Evolutionary conservation across 768 basidiomycete genomes (phyloP).

Genomic region (Auricularia sp.): DNA sequence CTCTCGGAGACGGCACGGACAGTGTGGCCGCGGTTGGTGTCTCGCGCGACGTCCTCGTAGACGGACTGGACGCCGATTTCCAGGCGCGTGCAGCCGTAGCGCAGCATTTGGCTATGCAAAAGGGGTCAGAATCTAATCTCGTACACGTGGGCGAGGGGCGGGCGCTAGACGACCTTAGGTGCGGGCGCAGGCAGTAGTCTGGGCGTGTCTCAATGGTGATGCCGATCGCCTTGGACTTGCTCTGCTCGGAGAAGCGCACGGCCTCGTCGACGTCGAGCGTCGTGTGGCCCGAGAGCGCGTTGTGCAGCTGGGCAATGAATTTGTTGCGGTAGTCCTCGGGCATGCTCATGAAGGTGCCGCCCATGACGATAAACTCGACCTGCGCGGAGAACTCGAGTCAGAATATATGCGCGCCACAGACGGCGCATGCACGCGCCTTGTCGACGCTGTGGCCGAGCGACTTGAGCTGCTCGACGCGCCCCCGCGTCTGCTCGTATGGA

Average conservation of each 20-base stretch:
- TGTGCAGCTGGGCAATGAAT: slow-evolving; percentile 93
- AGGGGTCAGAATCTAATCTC: not conserved
- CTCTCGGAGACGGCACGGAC: slow-evolving; percentile 94
- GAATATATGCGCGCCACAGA: too few species aligned
- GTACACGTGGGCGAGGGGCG: slow-evolving; percentile 1
- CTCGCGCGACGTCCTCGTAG: slow-evolving; percentile 97
- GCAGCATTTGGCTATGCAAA: slow-evolving; percentile 79
- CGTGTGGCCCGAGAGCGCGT: slow-evolving; percentile 91
- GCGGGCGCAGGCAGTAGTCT: slow-evolving; percentile 94
- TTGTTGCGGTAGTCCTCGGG: slow-evolving; percentile 89
- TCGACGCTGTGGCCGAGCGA: slow-evolving; percentile 95
- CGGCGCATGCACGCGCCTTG: slow-evolving; percentile 39
- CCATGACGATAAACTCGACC: slow-evolving; percentile 94
- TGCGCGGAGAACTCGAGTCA: slow-evolving; percentile 15
- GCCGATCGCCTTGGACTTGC: slow-evolving; percentile 96
- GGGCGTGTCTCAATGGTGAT: slow-evolving; percentile 98
- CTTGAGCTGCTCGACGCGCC: slow-evolving; percentile 90
- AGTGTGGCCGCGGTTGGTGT: slow-evolving; percentile 97
- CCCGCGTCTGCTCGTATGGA: slow-evolving; percentile 94
- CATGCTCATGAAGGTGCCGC: slow-evolving; percentile 99
- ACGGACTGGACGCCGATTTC: slow-evolving; percentile 99
- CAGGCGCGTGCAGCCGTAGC: slow-evolving; percentile 95
- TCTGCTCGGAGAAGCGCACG: slow-evolving; percentile 89
- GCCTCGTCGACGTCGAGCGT: slow-evolving; percentile 92
- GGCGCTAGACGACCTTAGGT: slow-evolving; percentile 54